Evolutionary conservation across 768 basidiomycete genomes (phyloP), one percentile per base, ranked within the genome.

Genomic region (Tylopilus subfusipes): DNA sequence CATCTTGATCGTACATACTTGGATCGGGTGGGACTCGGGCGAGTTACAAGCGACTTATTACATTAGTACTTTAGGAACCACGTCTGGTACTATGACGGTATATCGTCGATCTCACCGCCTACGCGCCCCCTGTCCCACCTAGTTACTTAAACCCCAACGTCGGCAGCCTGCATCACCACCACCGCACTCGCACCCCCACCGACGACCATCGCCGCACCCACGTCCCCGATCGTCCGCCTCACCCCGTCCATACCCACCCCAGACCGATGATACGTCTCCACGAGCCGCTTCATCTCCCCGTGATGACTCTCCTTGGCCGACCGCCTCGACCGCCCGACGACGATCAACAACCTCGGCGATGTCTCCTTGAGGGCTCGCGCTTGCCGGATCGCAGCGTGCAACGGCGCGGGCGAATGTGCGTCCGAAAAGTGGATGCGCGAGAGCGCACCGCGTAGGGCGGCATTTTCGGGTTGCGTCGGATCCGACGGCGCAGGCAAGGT

Each of bases 161-260:
- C 63, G 63, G 81, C 74, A 53, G 84, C 82, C 71, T 92, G 90
- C 39, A 92, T 54, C 5, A 92, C 88, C 53, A 90, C 75, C 39
- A 90, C 62, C 19, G 81, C 86, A 22, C 59, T 63, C 51, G 78
- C 75, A 42, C 75, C 74, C 4, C 82, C 82, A 3, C 81, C 76
- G 2, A 86, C 76, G 5, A 93, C 81, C 70, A 95, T 82, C 30
- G 86, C 85, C n/a, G 86, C 81, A 3, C 85, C 90, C 13, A 92
- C 86, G 68, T 95, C 92, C 8, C 95, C 95, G 36, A 96, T 78
- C 16, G 93, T 92, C 78, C 86, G 85, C 63, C 80, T 78, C 59
- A 93, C 81, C 16, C 55, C 57, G 29, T 68, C 69, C 5, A 48
- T 6, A 0, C 55, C 55, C 0, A 36, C 43, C 0, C 30, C 44